Conservation (phyloP, 2,329 filamentous ascomycete species). For the Rosellinia necatrix region DNA sequence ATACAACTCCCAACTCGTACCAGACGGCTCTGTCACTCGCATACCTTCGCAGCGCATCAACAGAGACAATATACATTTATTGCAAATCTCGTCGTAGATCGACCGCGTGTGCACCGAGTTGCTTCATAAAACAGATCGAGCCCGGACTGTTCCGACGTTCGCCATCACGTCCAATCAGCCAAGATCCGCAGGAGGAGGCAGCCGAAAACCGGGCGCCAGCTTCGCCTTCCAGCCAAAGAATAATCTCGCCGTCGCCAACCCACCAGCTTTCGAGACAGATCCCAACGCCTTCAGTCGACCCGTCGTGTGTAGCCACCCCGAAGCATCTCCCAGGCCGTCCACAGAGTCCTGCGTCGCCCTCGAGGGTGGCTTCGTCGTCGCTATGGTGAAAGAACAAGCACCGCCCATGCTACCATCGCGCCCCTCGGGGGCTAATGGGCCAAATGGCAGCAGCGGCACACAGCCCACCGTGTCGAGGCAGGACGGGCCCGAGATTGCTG, state of each 20-base stretch:
- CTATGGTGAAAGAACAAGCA: slow-evolving; percentile 55
- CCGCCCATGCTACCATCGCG: slow-evolving; percentile 50
- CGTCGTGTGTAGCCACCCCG: neutral
- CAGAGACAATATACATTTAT: no score
- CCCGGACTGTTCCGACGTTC: neutral
- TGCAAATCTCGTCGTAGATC: no score
- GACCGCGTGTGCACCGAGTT: no score
- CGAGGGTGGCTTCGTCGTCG: slow-evolving; percentile 22
- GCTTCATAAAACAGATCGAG: no score
- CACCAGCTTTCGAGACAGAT: slow-evolving; percentile 28
- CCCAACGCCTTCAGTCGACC: slow-evolving; percentile 1
- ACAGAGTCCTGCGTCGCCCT: neutral
- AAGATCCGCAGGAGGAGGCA: neutral
- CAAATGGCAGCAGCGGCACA: slow-evolving; percentile 16
- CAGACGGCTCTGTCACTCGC: no score
- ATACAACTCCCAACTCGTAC: no score
- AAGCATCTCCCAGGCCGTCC: neutral
- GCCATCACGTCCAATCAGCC: neutral
- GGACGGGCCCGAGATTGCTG: neutral
- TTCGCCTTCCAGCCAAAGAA: slow-evolving; percentile 42
- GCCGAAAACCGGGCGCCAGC: slow-evolving; percentile 40
- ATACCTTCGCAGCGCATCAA: no score
- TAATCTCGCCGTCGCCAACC: slow-evolving; percentile 36
- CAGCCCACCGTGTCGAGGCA: slow-evolving; percentile 16
- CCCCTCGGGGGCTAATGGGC: slow-evolving; percentile 43